phyloP scores from a whole-genome alignment of 2,329 filamentous ascomycete species.

The Aspergillus proliferans region DNA sequence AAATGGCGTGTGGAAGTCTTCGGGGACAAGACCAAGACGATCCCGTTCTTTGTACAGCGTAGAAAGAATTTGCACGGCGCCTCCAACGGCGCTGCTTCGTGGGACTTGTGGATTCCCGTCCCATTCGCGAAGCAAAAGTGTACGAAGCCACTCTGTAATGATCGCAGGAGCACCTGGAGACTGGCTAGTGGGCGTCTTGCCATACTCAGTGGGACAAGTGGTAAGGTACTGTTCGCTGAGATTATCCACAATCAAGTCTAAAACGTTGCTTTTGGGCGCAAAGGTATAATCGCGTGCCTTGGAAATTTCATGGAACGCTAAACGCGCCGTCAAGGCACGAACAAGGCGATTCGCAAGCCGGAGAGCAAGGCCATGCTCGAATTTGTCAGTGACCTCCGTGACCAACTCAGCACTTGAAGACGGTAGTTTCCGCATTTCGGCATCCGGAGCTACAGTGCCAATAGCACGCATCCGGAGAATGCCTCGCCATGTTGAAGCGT shows the following conservation, averaged over 20 bases:
- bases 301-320: constrained; percentile 46
- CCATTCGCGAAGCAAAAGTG: constrained; percentile 74
- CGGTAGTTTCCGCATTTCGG: constrained; percentile 30
- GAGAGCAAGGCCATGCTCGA: constrained; percentile 48
- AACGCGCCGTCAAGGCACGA: constrained; percentile 43
- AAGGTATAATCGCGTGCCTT: constrained; percentile 27
- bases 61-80: constrained; percentile 67
- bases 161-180: constrained; percentile 25
- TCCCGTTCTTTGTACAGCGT: constrained; percentile 67
- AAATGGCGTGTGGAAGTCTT: constrained; percentile 68
- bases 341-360: constrained; percentile 46
- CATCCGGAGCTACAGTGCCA: constrained; percentile 33
- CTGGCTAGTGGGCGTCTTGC: constrained; percentile 4
- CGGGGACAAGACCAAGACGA: constrained; percentile 59
- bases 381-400: constrained; percentile 35
- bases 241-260: constrained; percentile 32
- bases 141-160: constrained; percentile 46
- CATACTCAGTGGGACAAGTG: constrained; percentile 4
- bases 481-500: constrained; percentile 30
- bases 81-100: constrained; percentile 65
- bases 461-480: constrained; percentile 39
- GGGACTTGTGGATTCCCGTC: constrained; percentile 65
- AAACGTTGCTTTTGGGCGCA: constrained; percentile 22
- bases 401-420: constrained; percentile 22
- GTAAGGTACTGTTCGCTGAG: constrained; percentile 25